phyloP scores from a whole-genome alignment of 257 asterid genomes.

The Eucommia ulmoides region DNA sequence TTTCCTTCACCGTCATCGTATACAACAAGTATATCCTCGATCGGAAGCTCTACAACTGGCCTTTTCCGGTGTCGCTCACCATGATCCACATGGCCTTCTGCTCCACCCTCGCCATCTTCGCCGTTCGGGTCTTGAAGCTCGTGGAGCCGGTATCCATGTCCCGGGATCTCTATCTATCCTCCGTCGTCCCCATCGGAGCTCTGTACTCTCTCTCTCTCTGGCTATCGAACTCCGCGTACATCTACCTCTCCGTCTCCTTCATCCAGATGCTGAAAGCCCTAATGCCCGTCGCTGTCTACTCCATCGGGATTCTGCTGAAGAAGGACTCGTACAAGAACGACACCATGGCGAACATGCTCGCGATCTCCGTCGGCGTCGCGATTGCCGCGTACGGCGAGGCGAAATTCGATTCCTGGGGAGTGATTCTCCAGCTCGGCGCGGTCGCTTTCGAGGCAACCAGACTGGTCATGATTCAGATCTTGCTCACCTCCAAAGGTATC shows the following conservation, averaged over 20 bases:
- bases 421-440: neutral
- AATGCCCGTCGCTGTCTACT: neutral
- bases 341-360: neutral
- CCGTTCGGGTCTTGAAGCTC: neutral
- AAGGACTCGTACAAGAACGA: neutral
- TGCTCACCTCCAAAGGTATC: neutral
- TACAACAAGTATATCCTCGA: conserved; percentile 11
- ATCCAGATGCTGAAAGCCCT: neutral
- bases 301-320: neutral
- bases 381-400: neutral
- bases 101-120: conserved; percentile 3
- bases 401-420: neutral
- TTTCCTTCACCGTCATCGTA: conserved; percentile 11
- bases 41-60: conserved; percentile 11
- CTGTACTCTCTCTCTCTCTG: neutral
- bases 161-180: neutral
- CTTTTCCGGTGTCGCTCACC: conserved; percentile 9
- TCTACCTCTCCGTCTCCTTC: neutral
- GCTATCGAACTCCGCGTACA: neutral
- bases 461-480: neutral
- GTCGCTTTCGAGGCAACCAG: neutral
- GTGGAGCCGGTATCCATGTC: neutral
- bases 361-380: neutral
- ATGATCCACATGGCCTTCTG: conserved; percentile 13
- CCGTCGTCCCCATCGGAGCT: neutral